These are phyloP conservation scores for Citrus sp. DNA, from an alignment of 345 rosid species.

Conservation along the genomic window DNA sequence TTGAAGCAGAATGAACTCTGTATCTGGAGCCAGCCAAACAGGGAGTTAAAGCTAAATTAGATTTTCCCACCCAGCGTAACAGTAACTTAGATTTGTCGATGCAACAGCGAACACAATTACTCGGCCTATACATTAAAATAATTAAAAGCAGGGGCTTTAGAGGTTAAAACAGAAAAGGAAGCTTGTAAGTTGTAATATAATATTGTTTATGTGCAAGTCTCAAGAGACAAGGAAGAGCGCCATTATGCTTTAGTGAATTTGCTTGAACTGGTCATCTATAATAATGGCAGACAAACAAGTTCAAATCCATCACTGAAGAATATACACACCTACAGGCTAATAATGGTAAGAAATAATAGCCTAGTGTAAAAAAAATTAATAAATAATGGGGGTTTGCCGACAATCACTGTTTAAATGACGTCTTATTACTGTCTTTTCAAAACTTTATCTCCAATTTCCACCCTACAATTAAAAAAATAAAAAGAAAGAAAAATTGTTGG, in stretches of 20 bases:
- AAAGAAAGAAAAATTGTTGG: no score
- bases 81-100: constrained; percentile 16
- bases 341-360: no score
- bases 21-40: constrained; percentile 1
- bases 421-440: constrained; percentile 1
- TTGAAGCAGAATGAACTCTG: background rate
- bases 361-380: background rate
- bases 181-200: background rate
- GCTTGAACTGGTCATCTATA: background rate
- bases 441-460: no score
- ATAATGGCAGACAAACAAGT: constrained; percentile 36
- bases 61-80: background rate
- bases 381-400: constrained; percentile 49
- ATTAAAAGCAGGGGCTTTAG: background rate
- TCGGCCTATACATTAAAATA: background rate
- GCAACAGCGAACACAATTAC: constrained; percentile 25
- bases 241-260: background rate
- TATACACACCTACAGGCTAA: background rate
- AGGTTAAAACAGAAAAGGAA: background rate
- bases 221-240: constrained; percentile 9
- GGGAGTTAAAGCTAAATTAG: background rate
- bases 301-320: constrained; percentile 10
- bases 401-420: constrained; percentile 39
- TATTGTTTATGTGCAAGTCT: background rate
- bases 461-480: no score